Conservation (phyloP, 129 eudicot species). For the Lonicera japonica region DNA sequence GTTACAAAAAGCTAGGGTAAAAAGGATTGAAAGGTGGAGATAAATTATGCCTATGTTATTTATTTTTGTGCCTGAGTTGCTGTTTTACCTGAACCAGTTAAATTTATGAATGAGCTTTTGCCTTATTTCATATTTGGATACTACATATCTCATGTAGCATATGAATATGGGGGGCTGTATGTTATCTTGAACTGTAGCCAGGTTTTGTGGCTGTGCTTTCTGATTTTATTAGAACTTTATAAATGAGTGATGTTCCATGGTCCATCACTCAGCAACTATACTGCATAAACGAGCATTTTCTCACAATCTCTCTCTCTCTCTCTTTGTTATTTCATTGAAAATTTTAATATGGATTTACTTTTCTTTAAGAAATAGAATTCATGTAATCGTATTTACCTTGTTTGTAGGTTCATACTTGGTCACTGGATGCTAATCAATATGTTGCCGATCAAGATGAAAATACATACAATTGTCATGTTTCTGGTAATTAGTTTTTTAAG, state of each 20-base stretch:
- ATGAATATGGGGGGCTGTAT: no score
- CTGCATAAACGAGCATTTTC: not conserved
- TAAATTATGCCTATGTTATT: no score
- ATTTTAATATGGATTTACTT: not conserved
- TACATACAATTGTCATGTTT: constrained; percentile 82
- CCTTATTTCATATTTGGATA: no score
- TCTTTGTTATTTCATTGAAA: not conserved
- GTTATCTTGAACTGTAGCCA: no score
- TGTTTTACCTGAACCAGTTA: no score
- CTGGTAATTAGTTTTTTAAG: constrained; percentile 47
- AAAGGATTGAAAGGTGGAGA: not conserved
- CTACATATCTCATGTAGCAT: no score
- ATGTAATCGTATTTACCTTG: not conserved
- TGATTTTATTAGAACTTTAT: no score
- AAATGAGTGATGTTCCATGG: not conserved
- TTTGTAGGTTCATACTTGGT: constrained; percentile 77
- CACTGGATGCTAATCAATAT: constrained; percentile 88
- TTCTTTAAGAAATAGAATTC: not conserved
- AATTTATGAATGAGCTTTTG: no score
- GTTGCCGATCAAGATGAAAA: constrained; percentile 97
- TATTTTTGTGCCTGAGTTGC: no score
- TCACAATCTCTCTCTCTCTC: no score
- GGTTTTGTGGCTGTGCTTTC: no score
- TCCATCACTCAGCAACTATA: not conserved
- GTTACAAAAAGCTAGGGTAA: not conserved